Evolutionary conservation across 257 asterid species (phyloP), one percentile per base, ranked within the genome.

Genomic region (Echium plantagineum): DNA sequence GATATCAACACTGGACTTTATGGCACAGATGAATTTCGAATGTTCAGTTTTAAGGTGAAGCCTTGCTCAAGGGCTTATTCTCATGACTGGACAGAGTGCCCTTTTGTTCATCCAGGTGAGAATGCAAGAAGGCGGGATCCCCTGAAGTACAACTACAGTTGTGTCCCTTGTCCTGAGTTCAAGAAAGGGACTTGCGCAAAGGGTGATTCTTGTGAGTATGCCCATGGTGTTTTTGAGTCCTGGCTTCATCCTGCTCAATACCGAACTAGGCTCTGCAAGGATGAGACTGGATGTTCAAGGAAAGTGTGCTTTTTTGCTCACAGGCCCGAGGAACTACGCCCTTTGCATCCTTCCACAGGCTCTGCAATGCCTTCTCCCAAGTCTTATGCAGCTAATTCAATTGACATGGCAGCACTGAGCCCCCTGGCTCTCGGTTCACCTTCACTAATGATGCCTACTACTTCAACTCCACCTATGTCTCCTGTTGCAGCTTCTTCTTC

Each of bases 241-340:
- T 65, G 69, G 69, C 64, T 65, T 20, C 69, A 65, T 57, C 69
- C 69, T 26, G 69, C 69, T 28, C 69, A 65, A 58, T 65, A 65
- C 59, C 69, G 69, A 57, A 65, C 69, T 31, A 56, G 69, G 18
- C 57, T 65, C 31, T 65, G 69, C 64, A 65, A 65, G 59, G 63
- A 65, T n/a, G 64, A 63, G 53, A 65, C 54, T 10, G 63, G 58
- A 35, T 65, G 69, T 65, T 20, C 47, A 24, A 65, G 69, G 52
- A 65, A 49, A 58, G 69, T 65, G 18, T 65, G 69, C 53, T 65
- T 65, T 57, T 65, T 65, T 57, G 69, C 64, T 57, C 69, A 65
- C 58, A 58, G 3, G 63, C 59, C 59, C 12, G 69, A 48, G 52
- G 64, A 65, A 30, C 52, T 65, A 42, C 31, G 69, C 31, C 69